phyloP scores from a whole-genome alignment of 1,284 basidiomycete genomes.

The Irpex lacteus region DNA sequence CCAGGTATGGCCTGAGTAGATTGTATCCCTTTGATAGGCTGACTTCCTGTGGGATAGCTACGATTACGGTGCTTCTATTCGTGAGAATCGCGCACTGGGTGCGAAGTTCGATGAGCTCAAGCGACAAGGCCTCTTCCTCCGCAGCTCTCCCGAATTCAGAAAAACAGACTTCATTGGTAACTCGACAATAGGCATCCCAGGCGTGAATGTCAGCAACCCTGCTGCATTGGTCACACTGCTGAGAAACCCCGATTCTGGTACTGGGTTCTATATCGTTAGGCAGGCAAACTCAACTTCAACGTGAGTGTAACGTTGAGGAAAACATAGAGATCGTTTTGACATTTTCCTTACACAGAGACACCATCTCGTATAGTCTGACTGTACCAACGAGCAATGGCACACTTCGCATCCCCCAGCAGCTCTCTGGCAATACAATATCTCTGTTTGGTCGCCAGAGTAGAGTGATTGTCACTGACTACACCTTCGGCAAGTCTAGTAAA shows the following conservation, averaged over 20 bases:
- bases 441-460: constrained; percentile 70
- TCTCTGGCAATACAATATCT: constrained; percentile 43
- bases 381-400: constrained; percentile 48
- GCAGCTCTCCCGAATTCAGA: constrained; percentile 71
- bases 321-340: not conserved
- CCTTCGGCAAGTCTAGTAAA: constrained; percentile 52
- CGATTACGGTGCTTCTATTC: constrained; percentile 66
- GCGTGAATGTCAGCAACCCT: constrained; percentile 45
- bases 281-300: constrained; percentile 65
- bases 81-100: constrained; percentile 67
- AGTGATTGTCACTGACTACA: constrained; percentile 64
- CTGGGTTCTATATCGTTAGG: constrained; percentile 70
- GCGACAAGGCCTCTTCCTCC: constrained; percentile 69
- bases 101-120: constrained; percentile 75
- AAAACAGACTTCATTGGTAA: constrained; percentile 75
- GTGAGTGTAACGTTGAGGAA: constrained; percentile 37
- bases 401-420: constrained; percentile 51
- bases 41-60: constrained; percentile 42
- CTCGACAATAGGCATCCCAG: constrained; percentile 43
- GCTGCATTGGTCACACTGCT: constrained; percentile 58
- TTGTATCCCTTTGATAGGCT: not conserved
- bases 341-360: constrained; percentile 33
- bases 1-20: constrained; percentile 25
- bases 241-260: constrained; percentile 59
- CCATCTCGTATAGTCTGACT: constrained; percentile 52